phyloP scores from a whole-genome alignment of 2,329 filamentous ascomycete species.

The Nigrospora osmanthi region DNA sequence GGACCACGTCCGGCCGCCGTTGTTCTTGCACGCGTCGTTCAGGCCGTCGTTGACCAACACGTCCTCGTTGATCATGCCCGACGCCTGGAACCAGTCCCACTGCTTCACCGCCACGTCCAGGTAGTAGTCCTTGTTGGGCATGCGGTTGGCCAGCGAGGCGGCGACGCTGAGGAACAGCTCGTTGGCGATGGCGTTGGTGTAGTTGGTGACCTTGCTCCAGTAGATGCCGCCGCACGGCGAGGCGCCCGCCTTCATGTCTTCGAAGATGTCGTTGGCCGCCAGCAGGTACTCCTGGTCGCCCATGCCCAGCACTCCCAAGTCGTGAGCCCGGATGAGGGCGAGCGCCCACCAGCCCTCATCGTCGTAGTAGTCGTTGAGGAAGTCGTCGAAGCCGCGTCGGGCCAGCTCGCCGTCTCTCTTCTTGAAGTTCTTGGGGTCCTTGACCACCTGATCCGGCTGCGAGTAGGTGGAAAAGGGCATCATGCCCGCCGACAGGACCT shows the following conservation, averaged over 20 bases:
- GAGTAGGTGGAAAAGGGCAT: slow-evolving; percentile 7
- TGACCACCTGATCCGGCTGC: too few species aligned
- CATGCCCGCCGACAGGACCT: slow-evolving; percentile 11
- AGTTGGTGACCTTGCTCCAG: slow-evolving; percentile 45
- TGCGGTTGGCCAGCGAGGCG: slow-evolving; percentile 43
- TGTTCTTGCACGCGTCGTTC: slow-evolving; percentile 36
- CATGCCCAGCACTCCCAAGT: slow-evolving; percentile 28
- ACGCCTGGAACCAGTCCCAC: slow-evolving; percentile 44
- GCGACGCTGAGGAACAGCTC: slow-evolving; percentile 47
- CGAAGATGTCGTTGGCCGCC: slow-evolving; percentile 40
- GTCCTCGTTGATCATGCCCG: slow-evolving; percentile 41
- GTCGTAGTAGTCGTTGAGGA: slow-evolving; percentile 50
- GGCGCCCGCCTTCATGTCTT: slow-evolving; percentile 38
- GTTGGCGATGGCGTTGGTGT: slow-evolving; percentile 46
- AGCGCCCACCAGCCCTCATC: slow-evolving; percentile 59
- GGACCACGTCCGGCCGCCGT: slow-evolving; percentile 32
- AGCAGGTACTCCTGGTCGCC: slow-evolving; percentile 36
- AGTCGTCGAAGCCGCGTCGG: slow-evolving; percentile 31
- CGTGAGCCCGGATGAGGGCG: slow-evolving; percentile 43
- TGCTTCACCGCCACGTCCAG: slow-evolving; percentile 35
- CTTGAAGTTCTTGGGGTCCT: too few species aligned
- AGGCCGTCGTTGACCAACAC: slow-evolving; percentile 48
- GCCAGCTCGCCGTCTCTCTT: slow-evolving; percentile 4
- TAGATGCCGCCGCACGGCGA: slow-evolving; percentile 44
- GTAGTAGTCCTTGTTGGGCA: slow-evolving; percentile 30